Evolutionary conservation across 1,284 basidiomycete species (phyloP), one percentile per base, ranked within the genome.

Genomic region (Ceratobasidium sp.): DNA sequence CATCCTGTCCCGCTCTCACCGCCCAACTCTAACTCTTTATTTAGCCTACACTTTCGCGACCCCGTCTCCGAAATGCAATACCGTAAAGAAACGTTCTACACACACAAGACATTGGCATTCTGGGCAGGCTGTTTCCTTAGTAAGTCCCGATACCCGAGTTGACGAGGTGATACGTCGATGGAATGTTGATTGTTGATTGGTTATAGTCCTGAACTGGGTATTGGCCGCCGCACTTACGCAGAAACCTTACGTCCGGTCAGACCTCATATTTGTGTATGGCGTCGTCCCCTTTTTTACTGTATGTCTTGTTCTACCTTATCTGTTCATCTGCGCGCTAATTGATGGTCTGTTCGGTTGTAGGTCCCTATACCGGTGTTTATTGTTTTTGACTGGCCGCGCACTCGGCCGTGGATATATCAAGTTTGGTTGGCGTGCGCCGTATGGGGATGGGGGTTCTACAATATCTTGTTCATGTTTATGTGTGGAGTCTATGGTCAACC

Each of bases 41-140:
- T 1, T 51, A 72, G 67, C 51, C 29, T 72, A 19, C 67, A 60
- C 47, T 76, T 78, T 67, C 69, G 51, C n/a, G 75, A 78, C 45
- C 73, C 72, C 8, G 57, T 44, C 19, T 54, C 76, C 8, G 77
- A 78, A 47, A 59, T 62, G 2, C 77, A 78, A 45, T 78, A 78
- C 72, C 50, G 47, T 19, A 74, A 73, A 51, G 77, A 78, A 53
- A 75, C 75, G 8, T 77, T 66, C 36, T 77, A 69, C 66, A 64
- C 69, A 17, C 51, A 53, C 73, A 79, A 79, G 56, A 72, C 87
- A 0, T 82, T 92, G 48, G 90, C 90, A 7, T 77, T 91, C n/a
- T 91, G 89, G 86, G 90, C 90, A 2, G 91, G 84, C 84, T 92
- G 69, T 84, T 93, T 75, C 78, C 89, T 56, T 93, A 90, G 79